Base-by-base conservation (phyloP, 139 green algal genomes). In the Astrephomene gubernaculifera region DNA sequence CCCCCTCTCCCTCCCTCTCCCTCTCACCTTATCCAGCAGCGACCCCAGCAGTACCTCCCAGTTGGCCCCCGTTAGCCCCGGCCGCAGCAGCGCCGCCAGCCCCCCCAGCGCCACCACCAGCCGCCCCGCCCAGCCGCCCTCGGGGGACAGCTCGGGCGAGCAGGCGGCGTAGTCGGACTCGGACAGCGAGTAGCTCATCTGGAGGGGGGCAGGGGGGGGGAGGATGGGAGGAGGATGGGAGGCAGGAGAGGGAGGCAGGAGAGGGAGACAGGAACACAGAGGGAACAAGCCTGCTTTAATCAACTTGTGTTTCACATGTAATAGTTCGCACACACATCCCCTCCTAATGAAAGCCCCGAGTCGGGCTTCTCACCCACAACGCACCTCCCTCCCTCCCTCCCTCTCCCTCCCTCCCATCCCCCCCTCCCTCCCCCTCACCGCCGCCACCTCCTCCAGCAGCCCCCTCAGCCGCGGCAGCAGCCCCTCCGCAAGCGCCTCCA, bases 401-500 rank as follows among this genome's bases (percentile, higher is more conserved):
- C 22, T 12, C 7, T 33, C 36, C 22, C 2, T 36, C 9, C 5
- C 39, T 63, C 22, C n/a, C 65, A 6, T 35, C 65, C 65, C 1
- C n/a, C 22, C 71, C 45, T 45, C 5, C 6, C 7, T 44, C 43
- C 31, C 64, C 6, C 91, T 82, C 83, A 92, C 91, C 82, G 64
- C 65, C 4, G 68, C 80, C 19, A 88, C 85, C 17, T 95, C 92
- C 79, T 99, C 97, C 86, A 99, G 76, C 10, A 90, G 63, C 0
- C 92, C 87, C 71, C 94, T 86, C 76, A 98, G 68, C 19, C 91
- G 87, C 0, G 93, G 90, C 80, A 96, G 89, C 49, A 98, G 74
- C 24, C 86, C 93, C 60, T 93, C 91, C 52, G 87, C 87, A 35
- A 98, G 64, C 80, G 94, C 87, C 72, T 98, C 96, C 83, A 97